Evolutionary conservation across 257 asterid genomes (phyloP).

Genomic region (Misopates orontium): DNA sequence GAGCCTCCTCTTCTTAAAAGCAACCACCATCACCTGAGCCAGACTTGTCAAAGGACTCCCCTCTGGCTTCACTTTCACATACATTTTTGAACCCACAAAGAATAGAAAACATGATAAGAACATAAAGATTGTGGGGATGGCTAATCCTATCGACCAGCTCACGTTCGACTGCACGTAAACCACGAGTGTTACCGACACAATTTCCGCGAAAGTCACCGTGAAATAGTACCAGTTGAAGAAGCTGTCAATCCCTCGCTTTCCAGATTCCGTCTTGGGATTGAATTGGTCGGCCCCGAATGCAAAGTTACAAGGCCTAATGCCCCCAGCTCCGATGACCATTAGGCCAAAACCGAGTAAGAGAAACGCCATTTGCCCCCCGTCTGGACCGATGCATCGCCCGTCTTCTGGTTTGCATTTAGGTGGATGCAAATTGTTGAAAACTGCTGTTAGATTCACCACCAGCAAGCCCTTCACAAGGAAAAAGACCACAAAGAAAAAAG

Average conservation of each 20-base stretch:
- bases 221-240: conserved; percentile 88
- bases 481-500: background rate
- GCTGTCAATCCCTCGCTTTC: conserved; percentile 63
- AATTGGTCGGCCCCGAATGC: conserved; percentile 89
- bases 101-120: conserved; percentile 48
- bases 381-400: conserved; percentile 42
- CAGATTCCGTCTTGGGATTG: conserved; percentile 65
- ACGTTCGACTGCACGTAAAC: conserved; percentile 72
- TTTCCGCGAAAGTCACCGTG: conserved; percentile 61
- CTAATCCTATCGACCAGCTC: conserved; percentile 74
- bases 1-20: conserved; percentile 57
- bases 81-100: conserved; percentile 50
- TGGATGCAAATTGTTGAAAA: conserved; percentile 64
- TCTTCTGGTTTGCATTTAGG: conserved; percentile 40
- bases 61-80: conserved; percentile 73
- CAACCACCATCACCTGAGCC: conserved; percentile 51
- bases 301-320: conserved; percentile 78
- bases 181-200: conserved; percentile 63
- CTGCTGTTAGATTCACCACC: conserved; percentile 57
- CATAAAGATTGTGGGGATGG: conserved; percentile 61
- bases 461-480: conserved; percentile 46
- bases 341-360: conserved; percentile 61
- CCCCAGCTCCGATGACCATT: conserved; percentile 70
- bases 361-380: conserved; percentile 57
- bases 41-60: conserved; percentile 70